Evolutionary conservation across 2,329 filamentous ascomycete species (phyloP), one percentile per base, ranked within the genome.

Genomic region (Xylaria multiplex): DNA sequence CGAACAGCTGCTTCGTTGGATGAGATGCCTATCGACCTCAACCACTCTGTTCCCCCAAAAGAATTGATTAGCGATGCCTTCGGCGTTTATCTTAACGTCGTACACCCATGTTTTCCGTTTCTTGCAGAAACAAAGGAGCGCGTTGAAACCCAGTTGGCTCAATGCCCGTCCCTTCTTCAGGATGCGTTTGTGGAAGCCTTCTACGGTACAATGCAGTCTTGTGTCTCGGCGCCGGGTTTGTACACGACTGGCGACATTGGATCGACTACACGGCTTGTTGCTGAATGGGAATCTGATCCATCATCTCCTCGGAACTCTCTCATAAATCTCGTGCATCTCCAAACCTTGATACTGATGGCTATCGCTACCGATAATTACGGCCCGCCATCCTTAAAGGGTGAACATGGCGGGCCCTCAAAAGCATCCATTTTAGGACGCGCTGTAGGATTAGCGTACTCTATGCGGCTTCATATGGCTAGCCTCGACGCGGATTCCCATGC

Each of bases 71-170:
- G 85, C 32, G 77, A 75, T 30, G 78, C 79, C 3, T 83, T 85
- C 56, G 78, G 82, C 53, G 81, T 81, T 69, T 93, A 92, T 70
- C 84, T 91, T 59, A 82, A 82, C 4, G 80, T 85, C 14, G 86
- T 93, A 22, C 90, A 93, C 71, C 87, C 88, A 14, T 86, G 86
- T 3, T 89, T 91, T 64, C 90, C 90, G 0, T 81, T 93, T 50
- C 80, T 93, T 13, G 85, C 90, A 1, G 82, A 82, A 59, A 86
- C 79, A 60, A 88, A 86, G 71, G 77, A 79, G 14, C 82, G 83
- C n/a, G 77, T 91, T 9, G 84, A 86, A 63, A 81, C 82, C 8
- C 81, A 88, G 22, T 77, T 93, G 22, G 80, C 81, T 2, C 83
- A 85, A 52, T 89, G 87, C 69, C 85, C 88, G 0, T 72, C 81